Evolutionary conservation across 176 grass and related monocot species (phyloP).

Genomic region (Melocanna baccifera): DNA sequence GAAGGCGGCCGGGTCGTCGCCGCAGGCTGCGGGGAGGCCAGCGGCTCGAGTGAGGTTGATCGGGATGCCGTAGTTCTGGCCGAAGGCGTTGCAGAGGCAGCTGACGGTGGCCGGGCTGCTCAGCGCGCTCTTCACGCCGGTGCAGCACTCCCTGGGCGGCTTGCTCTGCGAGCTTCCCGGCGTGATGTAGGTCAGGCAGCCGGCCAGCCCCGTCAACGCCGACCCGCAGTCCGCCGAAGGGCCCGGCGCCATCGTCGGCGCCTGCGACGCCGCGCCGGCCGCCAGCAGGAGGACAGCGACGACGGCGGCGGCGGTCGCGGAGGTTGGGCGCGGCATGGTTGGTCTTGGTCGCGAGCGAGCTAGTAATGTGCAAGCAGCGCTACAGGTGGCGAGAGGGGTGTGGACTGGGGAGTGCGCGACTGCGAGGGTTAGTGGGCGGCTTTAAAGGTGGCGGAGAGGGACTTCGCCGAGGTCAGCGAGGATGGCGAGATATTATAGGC

Average conservation of each 20-base stretch:
- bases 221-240: conserved; percentile 33
- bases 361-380: background rate
- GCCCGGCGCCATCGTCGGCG: conserved; percentile 1
- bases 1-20: conserved; percentile 34
- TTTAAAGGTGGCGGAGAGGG: conserved; percentile 23
- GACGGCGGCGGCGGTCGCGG: background rate
- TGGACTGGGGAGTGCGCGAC: background rate
- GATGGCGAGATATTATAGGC: background rate
- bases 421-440: background rate
- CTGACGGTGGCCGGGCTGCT: conserved; percentile 30
- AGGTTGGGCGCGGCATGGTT: background rate
- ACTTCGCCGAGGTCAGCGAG: background rate
- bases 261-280: conserved; percentile 27
- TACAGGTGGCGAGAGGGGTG: background rate
- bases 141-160: conserved; percentile 49
- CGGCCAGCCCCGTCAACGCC: background rate
- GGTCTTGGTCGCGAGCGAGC: background rate
- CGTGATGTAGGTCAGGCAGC: conserved; percentile 42
- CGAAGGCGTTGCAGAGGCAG: conserved; percentile 50
- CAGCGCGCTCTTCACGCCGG: conserved; percentile 37
- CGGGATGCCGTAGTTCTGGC: conserved; percentile 7
- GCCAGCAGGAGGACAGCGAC: conserved; percentile 31
- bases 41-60: conserved; percentile 60
- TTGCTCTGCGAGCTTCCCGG: background rate
- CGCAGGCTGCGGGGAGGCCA: conserved; percentile 53